Base-by-base conservation (phyloP, 2,329 filamentous ascomycete genomes). In the Onygenales sp. region DNA sequence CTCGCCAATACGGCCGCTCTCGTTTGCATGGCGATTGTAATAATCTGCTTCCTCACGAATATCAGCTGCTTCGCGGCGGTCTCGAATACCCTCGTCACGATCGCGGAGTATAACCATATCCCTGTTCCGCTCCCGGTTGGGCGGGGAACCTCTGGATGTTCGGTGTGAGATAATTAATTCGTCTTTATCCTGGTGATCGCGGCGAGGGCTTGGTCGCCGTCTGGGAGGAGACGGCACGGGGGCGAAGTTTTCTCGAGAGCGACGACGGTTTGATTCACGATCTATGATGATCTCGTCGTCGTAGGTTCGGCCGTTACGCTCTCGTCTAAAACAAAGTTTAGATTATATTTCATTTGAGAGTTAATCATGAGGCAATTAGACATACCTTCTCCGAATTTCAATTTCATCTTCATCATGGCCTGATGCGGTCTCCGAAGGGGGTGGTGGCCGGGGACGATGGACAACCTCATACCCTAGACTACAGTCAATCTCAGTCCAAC, bases 1-100 rank as follows among this genome's bases (percentile, higher is more conserved):
- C 68, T 92, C 88, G 51, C 86, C 86, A 63, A 84, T 79, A 57
- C 81, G 81, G 17, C 81, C 83, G 33, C 86, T 81, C 11, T 87
- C 84, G 42, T 82, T 76, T 36, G 80, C 81, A 65, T 87, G 87
- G 42, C 85, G 81, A 45, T 83, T 79, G 67, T 85, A 84, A 60
- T 78, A 81, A 10, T 81, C 80, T 7, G 78, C 78, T 63, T 83
- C 81, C 44, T 70, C 67, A 8, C 76, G 71, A 51, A 80, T 69
- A 37, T 79, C 74, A 47, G 72, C 70, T 50, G 78, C 74, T 50
- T 63, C 63, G 13, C 57, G 52, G 11, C 32, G 43, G 34, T 58
- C 51, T 4, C 33, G 52, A 42, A 42, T 56, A 13, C 42, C 21
- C 9, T 50, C 47, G 14, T 57, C 57, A 6, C 52, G 52, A 40